These are phyloP conservation scores for Fusarium poae DNA, from an alignment of 2,329 filamentous ascomycete species.

Conservation along the genomic window DNA sequence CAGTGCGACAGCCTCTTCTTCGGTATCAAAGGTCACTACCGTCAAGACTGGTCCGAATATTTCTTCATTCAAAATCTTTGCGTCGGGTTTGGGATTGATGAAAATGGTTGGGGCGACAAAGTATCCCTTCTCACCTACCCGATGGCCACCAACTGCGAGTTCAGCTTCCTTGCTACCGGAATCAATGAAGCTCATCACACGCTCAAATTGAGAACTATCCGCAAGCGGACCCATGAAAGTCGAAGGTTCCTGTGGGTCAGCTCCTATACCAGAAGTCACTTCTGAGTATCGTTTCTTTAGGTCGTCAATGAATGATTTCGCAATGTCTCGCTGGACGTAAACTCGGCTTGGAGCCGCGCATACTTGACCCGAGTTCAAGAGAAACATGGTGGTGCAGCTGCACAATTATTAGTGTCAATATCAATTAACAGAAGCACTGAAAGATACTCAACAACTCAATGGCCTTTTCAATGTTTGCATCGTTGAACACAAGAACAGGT, in stretches of 20 bases:
- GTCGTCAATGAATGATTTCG: not conserved
- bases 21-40: not conserved
- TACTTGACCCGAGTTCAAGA: not conserved
- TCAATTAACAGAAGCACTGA: too few species aligned
- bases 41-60: conserved; percentile 1
- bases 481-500: conserved; percentile 3
- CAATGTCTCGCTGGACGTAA: not conserved
- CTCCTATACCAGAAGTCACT: not conserved
- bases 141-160: not conserved
- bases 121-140: not conserved
- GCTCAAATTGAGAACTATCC: not conserved
- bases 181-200: not conserved
- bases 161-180: not conserved
- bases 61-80: not conserved
- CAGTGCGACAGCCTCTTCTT: not conserved
- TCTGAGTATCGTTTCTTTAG: not conserved
- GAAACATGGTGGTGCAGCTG: not conserved
- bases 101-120: conserved; percentile 3
- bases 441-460: not conserved
- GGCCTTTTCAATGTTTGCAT: not conserved
- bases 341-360: not conserved
- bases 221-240: conserved; percentile 2
- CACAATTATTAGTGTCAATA: not conserved
- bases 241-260: not conserved
- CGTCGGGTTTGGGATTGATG: not conserved